A percentile compares a stretch with the other conserved stretches of the same genome.
These are phyloP conservation scores for Solanum gandarillasii DNA, from an alignment of 257 asterid genomes.

Conservation along the genomic window DNA sequence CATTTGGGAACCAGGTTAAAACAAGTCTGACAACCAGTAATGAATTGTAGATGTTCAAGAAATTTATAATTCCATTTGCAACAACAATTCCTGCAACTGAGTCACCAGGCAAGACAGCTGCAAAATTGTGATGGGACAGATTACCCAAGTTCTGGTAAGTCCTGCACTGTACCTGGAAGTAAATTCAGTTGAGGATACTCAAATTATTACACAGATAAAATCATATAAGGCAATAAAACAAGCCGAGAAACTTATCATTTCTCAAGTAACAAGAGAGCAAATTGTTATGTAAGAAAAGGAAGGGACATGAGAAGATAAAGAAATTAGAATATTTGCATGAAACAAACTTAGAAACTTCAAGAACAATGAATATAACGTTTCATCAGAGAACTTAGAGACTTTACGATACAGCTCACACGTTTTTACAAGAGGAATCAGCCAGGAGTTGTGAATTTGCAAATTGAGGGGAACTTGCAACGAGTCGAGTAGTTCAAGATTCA, in stretches of 20 bases:
- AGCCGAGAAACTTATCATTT: neutral
- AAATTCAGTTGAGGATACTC: neutral
- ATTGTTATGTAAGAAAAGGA: neutral
- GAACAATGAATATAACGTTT: neutral
- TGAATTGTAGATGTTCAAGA: conserved; percentile 79
- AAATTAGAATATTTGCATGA: neutral
- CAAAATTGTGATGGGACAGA: conserved; percentile 39
- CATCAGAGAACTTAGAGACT: neutral
- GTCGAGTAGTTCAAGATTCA: neutral
- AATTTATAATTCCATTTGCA: conserved; percentile 56
- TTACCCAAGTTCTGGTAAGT: conserved; percentile 14
- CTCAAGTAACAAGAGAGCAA: neutral
- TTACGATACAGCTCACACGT: neutral
- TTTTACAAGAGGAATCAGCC: neutral
- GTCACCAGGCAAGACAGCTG: conserved; percentile 84
- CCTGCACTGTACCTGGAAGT: conserved; percentile 38
- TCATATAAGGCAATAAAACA: neutral
- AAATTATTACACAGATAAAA: neutral
- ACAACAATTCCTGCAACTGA: conserved; percentile 74
- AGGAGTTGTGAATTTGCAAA: neutral
- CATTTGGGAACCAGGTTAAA: conserved; percentile 89
- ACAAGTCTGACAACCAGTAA: conserved; percentile 71
- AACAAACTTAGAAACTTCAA: neutral
- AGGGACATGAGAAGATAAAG: neutral
- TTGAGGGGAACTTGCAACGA: neutral